Conservation (phyloP, 2,329 filamentous ascomycete genomes). For the Aureobasidium subglaciale region DNA sequence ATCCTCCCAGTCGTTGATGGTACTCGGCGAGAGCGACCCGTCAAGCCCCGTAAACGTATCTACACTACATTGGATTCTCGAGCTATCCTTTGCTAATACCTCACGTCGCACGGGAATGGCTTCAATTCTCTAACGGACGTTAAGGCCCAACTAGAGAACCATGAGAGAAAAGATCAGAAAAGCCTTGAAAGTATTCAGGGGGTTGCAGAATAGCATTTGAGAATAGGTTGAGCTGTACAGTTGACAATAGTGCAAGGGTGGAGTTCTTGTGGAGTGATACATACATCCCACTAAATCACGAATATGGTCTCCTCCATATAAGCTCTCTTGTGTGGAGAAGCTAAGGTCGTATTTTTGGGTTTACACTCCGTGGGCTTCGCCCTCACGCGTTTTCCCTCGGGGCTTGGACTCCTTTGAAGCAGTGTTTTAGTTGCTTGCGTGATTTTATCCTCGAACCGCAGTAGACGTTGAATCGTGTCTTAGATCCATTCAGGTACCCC, state of each 20-base stretch:
- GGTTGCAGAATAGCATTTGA: too few relatives aligned
- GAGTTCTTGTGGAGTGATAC: not conserved
- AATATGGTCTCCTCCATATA: not conserved
- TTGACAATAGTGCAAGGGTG: not conserved
- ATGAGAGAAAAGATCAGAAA: not conserved
- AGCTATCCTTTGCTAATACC: too few relatives aligned
- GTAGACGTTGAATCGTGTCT: not conserved
- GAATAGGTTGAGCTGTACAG: not conserved
- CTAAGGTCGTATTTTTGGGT: not conserved
- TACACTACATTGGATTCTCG: too few relatives aligned
- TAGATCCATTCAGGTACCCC: not conserved
- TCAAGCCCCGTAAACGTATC: not conserved
- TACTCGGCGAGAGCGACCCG: not conserved
- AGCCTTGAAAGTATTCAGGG: not conserved
- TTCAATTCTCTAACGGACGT: too few relatives aligned
- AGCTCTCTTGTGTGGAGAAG: not conserved
- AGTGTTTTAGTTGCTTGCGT: too few relatives aligned
- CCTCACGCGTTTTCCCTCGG: conserved; percentile 3
- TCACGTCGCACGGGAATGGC: too few relatives aligned
- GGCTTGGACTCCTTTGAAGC: too few relatives aligned
- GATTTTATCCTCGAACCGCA: not conserved
- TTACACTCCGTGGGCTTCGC: too few relatives aligned
- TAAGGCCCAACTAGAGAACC: too few relatives aligned
- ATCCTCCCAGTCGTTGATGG: not conserved
- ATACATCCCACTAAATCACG: not conserved